phyloP scores from a whole-genome alignment of 1,139 yeast genomes.

The Protomyces gravidus region DNA sequence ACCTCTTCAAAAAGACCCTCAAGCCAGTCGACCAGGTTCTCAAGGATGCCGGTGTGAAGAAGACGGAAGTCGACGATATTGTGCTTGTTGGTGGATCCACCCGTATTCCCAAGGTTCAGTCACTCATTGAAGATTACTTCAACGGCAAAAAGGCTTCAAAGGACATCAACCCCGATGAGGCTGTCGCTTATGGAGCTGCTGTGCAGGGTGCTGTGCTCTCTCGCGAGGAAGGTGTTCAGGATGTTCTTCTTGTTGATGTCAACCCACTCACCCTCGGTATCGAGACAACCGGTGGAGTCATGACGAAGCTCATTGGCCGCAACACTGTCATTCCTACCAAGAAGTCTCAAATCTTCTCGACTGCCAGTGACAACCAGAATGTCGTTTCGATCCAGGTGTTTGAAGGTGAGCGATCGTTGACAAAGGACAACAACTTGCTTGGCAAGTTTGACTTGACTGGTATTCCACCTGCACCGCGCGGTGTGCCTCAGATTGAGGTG shows the following conservation, averaged over 20 bases:
- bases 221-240: conserved; percentile 80
- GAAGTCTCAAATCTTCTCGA: conserved; percentile 93
- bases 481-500: conserved; percentile 95
- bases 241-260: conserved; percentile 81
- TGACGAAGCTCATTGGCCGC: conserved; percentile 95
- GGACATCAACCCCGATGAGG: conserved; percentile 97
- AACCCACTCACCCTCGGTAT: conserved; percentile 93
- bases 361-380: conserved; percentile 96
- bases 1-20: conserved; percentile 79
- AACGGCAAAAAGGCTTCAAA: conserved; percentile 90
- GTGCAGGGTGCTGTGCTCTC: conserved; percentile 94
- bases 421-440: conserved; percentile 88
- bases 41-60: conserved; percentile 79
- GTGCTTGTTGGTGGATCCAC: conserved; percentile 97
- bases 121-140: conserved; percentile 77
- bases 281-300: conserved; percentile 96
- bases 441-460: conserved; percentile 95
- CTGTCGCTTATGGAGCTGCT: conserved; percentile 97
- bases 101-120: conserved; percentile 96
- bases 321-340: conserved; percentile 95
- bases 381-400: conserved; percentile 92
- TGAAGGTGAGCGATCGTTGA: conserved; percentile 96
- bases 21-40: conserved; percentile 91
- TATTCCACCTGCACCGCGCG: conserved; percentile 98
- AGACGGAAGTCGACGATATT: conserved; percentile 81